phyloP scores from a whole-genome alignment of 495 filamentous ascomycete genomes.

The Neurospora pannonica region DNA sequence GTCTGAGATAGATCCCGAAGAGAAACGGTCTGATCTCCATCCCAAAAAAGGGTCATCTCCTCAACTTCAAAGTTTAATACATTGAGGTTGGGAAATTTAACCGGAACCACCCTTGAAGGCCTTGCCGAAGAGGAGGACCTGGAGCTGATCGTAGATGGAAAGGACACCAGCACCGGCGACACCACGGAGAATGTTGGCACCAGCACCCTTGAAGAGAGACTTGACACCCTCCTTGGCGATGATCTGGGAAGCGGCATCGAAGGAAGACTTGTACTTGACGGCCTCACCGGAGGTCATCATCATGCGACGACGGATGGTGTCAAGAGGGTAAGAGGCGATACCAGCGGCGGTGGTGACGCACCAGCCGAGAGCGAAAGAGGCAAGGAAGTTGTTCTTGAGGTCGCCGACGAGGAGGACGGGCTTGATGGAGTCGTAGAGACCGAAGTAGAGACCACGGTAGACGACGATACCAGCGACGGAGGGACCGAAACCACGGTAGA shows the following conservation, averaged over 20 bases:
- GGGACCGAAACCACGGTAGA: conserved; percentile 99
- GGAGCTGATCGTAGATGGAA: conserved; percentile 99
- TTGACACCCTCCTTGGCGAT: conserved; percentile 90
- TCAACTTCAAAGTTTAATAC: conserved; percentile 18
- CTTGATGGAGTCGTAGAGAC: conserved; percentile 99
- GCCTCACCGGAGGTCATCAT: conserved; percentile 98
- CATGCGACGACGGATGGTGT: conserved; percentile 99
- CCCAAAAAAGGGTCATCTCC: conserved; percentile 24
- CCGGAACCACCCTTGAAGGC: conserved; percentile 90
- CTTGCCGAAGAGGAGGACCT: conserved; percentile 98
- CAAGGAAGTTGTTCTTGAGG: conserved; percentile 97
- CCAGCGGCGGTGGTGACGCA: conserved; percentile 98
- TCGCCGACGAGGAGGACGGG: conserved; percentile 85
- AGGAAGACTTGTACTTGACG: conserved; percentile 96
- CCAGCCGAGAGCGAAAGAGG: conserved; percentile 98
- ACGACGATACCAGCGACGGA: conserved; percentile 97
- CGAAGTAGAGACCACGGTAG: conserved; percentile 99
- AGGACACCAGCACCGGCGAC: conserved; percentile 99
- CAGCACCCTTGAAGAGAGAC: conserved; percentile 99
- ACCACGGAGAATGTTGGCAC: conserved; percentile 99
- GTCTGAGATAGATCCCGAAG: neutral
- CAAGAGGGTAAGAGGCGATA: conserved; percentile 99
- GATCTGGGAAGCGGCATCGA: conserved; percentile 94
- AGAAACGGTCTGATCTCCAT: conserved; percentile 22
- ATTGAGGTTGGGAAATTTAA: conserved; percentile 43